Evolutionary conservation across 2,329 filamentous ascomycete species (phyloP), one percentile per base, ranked within the genome.

Genomic region (Aspergillus hiratsukae): DNA sequence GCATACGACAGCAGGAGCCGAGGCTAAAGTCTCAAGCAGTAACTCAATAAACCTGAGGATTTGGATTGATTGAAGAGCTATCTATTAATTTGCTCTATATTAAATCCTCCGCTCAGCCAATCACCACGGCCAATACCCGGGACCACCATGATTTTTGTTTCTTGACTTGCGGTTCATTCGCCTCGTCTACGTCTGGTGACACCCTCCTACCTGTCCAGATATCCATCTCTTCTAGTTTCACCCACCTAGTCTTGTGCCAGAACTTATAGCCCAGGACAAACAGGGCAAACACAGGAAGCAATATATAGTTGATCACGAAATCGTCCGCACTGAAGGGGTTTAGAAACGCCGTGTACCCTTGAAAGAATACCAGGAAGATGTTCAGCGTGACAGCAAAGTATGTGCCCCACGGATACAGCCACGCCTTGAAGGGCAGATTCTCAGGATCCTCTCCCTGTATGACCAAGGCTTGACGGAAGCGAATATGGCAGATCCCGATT

Each of bases 301-400:
- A 73, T 53, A 83, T 80, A 61, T 84, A 84, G 58, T 80, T 81
- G 51, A 81, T 76, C 29, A 84, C 78, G 61, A 84, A 83, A 8
- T 72, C 74, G 1, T 77, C 76, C 0, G 76, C 73, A 31, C 75
- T 75, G 60, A 81, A 84, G 0, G 78, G 80, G 45, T 74, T 74
- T 52, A 83, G 59, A 52, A 76, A 80, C 2, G 79, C 80, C 4
- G 77, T 78, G 68, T 83, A 83, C 11, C 81, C 81, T 59, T 82
- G 80, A 46, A 79, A 76, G 50, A 82, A 76, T 1, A 81, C 73
- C 3, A 83, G 72, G 54, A 78, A 76, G 19, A 80, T 66, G 51
- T 82, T 81, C 29, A 77, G 72, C 31, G 66, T 62, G 2, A 83
- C 69, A 6, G 77, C 79, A 29, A 68, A 54, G 57, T 78, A 81